Evolutionary conservation across 805 yeast genomes (phyloP), one percentile per base, ranked within the genome.

Genomic region (Ogataea neopini): DNA sequence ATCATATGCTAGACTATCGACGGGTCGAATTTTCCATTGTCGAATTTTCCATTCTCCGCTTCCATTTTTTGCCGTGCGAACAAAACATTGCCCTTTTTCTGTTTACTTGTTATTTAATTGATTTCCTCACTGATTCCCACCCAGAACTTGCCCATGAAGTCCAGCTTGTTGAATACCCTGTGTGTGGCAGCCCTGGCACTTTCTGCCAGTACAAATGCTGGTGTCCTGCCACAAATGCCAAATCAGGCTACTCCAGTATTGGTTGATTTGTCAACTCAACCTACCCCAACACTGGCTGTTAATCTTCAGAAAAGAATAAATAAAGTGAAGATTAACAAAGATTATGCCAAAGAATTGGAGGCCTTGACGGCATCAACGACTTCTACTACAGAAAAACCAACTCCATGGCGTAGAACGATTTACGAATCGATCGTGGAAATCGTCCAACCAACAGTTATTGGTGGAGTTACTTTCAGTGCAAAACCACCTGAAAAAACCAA

Each of bases 361-460:
- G 29, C 42, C 3, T 43, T 40, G 32, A 28, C 33, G 15, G 43
- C 50, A 18, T 59, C 59, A 13, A 44, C 58, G 3, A 26, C 47
- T 4, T 44, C 50, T 13, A 52, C 53, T 4, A 40, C 47, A n/a
- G 78, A 73, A 33, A 59, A 64, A 1, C 83, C 79, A 3, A 70
- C 70, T 46, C 84, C 89, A 2, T 88, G 96, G 96, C 43, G 75
- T 13, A 77, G 96, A 63, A 87, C 95, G 0, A 77, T 86, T 39
- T 81, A 81, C 51, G 73, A 73, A 0, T 67, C 77, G 1, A 59
- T 75, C 9, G 69, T 57, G 5, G 94, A 86, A 61, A 72, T 86
- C 25, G 84, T 82, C 23, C 72, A 75, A 0, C 88, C 88, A 3
- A 78, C 85, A 0, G 81, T 81, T 18, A 73, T 83, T 52, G 84